Base-by-base conservation (phyloP, 768 basidiomycete genomes). In the Suillus subluteus region DNA sequence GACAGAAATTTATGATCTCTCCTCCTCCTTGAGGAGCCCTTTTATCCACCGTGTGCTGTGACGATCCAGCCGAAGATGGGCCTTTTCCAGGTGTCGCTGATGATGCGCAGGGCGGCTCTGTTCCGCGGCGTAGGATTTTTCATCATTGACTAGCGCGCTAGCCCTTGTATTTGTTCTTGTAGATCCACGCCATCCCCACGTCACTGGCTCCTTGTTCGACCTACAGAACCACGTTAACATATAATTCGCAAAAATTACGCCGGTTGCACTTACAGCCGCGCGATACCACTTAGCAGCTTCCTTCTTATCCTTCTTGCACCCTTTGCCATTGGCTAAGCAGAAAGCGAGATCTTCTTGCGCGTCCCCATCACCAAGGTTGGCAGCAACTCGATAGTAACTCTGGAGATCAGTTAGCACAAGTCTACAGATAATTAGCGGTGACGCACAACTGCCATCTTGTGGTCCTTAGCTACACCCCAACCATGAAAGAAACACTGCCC, bases 401-500 rank as follows among this genome's bases (percentile, higher is more conserved):
- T 92, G 71, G 30, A 30, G 18, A 38, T 23, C 40, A 59, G 64
- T 66, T 23, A 58, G 63, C 40, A 59, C 37, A 63, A 13, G 32
- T 32, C 40, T 64, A 16, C 35, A 62, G 11, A 30, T 66, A 58
- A 12, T 38, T 30, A 43, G 30, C 50, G 35, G 12, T 8, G 15
- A 85, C 91, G 65, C 75, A 92, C 91, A 32, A 94, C 88, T 7
- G 87, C 93, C 92, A 96, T 94, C 83, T 91, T 93, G 80, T 92
- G 90, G 77, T 96, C 93, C 75, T 94, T 93, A 37, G 79, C 74
- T 15, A 94, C 89, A 9, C 95, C 95, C 94, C 95, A 96, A 1
- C 95, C 95, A 62, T 94, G 92, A 74, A 92, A 92, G 78, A 95
- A 97, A 74, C 93, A 95, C 76, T 94, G 92, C 1, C 93, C 95